phyloP scores from a whole-genome alignment of 768 basidiomycete species.

The Leccinum pellstonianum region DNA sequence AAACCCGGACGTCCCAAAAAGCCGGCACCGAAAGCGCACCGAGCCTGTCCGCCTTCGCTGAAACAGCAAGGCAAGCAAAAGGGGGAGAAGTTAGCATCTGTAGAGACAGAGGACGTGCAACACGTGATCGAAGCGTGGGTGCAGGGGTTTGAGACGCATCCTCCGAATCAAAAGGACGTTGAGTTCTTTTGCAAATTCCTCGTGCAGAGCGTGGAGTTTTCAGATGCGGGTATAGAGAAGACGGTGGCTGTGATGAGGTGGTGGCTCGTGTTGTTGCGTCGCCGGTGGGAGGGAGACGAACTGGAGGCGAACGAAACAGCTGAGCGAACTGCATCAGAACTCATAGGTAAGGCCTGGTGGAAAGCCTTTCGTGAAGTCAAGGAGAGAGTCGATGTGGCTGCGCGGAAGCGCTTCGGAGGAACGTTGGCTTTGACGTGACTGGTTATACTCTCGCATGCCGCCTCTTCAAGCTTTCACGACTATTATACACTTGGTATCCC shows the following conservation, averaged over 20 bases:
- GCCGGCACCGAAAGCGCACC: conserved; percentile 57
- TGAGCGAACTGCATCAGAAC: conserved; percentile 35
- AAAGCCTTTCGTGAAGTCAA: conserved; percentile 69
- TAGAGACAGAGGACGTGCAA: conserved; percentile 72
- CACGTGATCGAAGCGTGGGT: conserved; percentile 76
- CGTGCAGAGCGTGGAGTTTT: conserved; percentile 61
- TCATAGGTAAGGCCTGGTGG: conserved; percentile 79
- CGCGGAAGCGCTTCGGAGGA: conserved; percentile 72
- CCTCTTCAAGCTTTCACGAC: background rate
- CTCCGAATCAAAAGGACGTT: conserved; percentile 74
- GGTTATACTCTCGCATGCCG: background rate
- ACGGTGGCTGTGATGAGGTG: conserved; percentile 73
- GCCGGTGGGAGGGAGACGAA: conserved; percentile 54
- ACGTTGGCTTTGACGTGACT: conserved; percentile 56
- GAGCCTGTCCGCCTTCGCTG: conserved; percentile 48
- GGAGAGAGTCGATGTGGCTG: conserved; percentile 60
- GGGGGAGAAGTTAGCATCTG: conserved; percentile 56
- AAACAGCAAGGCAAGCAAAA: conserved; percentile 52
- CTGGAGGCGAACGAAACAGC: conserved; percentile 34
- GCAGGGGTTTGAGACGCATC: conserved; percentile 50
- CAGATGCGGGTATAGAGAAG: conserved; percentile 68
- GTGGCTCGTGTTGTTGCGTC: conserved; percentile 73
- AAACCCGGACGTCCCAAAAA: conserved; percentile 38
- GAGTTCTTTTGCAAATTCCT: conserved; percentile 74
- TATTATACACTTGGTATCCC: background rate